Conservation (phyloP, 2,329 filamentous ascomycete species). For the Fusarium sp. region DNA sequence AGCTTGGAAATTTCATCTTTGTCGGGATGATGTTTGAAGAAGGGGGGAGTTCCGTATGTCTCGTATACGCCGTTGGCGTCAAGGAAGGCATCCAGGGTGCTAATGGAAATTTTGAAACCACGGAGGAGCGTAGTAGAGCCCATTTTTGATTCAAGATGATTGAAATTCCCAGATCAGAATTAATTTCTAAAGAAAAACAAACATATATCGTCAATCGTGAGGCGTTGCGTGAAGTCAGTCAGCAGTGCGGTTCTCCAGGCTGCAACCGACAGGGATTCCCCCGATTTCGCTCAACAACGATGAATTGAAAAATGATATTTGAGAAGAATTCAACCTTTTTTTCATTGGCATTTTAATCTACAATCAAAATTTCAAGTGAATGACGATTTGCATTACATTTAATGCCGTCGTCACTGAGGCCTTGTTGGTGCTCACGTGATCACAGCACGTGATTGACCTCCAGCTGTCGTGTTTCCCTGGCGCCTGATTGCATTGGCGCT, state of each 20-base stretch:
- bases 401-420: not conserved
- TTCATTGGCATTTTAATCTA: not conserved
- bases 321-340: fast-evolving
- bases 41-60: not conserved
- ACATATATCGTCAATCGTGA: no score
- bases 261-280: not conserved
- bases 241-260: not conserved
- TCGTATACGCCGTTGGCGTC: not conserved
- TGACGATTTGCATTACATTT: not conserved
- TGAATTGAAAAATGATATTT: not conserved
- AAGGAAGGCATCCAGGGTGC: not conserved
- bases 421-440: constrained; percentile 35
- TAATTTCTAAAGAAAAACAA: not conserved
- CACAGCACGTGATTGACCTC: constrained; percentile 47
- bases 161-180: fast-evolving
- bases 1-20: not conserved
- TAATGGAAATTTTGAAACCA: not conserved
- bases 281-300: not conserved
- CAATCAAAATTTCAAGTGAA: not conserved
- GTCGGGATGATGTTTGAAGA: not conserved
- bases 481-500: constrained; percentile 53
- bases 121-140: not conserved
- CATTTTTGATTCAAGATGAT: not conserved
- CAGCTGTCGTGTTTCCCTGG: constrained; percentile 59
- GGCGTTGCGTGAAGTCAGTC: no score